phyloP scores from a whole-genome alignment of 2,329 filamentous ascomycete species.

The Keithomyces neogunnii region DNA sequence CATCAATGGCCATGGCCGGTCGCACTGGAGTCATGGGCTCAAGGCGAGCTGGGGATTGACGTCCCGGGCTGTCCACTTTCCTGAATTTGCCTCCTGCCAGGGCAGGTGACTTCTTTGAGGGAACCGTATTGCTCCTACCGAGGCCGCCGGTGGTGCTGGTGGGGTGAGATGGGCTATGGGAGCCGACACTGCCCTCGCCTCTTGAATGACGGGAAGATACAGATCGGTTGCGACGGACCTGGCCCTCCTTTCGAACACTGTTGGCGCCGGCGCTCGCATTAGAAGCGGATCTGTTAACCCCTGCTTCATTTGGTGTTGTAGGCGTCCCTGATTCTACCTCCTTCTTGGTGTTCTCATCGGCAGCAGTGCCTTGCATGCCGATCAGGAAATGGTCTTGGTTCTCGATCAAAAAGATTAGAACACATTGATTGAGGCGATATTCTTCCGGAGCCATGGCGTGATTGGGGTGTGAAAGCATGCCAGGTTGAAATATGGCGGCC shows the following conservation, averaged over 20 bases:
- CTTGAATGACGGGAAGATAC: conserved; percentile 84
- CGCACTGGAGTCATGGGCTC: conserved; percentile 29
- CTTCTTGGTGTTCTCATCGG: conserved; percentile 68
- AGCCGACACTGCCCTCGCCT: conserved; percentile 63
- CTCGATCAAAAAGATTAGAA: conserved; percentile 95
- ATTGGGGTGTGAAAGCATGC: conserved; percentile 84
- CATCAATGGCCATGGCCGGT: conserved; percentile 13
- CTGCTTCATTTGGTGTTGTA: conserved; percentile 37
- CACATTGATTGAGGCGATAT: conserved; percentile 91
- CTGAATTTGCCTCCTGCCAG: conserved; percentile 60
- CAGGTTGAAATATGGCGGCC: conserved; percentile 94
- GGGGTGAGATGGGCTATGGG: conserved; percentile 51
- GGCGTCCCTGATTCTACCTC: conserved; percentile 62
- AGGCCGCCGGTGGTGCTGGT: conserved; percentile 48
- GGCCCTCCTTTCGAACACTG: conserved; percentile 72
- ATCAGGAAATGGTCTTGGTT: conserved; percentile 98
- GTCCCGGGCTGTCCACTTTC: conserved; percentile 21
- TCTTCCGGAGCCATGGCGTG: conserved; percentile 95
- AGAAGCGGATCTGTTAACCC: conserved; percentile 59
- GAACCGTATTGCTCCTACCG: conserved; percentile 77
- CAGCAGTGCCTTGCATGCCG: conserved; percentile 96
- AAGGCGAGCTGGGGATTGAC: conserved; percentile 24
- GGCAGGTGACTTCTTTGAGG: conserved; percentile 78
- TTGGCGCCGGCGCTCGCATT: conserved; percentile 84
- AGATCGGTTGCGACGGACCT: conserved; percentile 79